Percentiles rank a stretch among this genome's conserved stretches.
Evolutionary conservation across 2,329 filamentous ascomycete species (phyloP).

Genomic region (Calonectria hongkongensis): DNA sequence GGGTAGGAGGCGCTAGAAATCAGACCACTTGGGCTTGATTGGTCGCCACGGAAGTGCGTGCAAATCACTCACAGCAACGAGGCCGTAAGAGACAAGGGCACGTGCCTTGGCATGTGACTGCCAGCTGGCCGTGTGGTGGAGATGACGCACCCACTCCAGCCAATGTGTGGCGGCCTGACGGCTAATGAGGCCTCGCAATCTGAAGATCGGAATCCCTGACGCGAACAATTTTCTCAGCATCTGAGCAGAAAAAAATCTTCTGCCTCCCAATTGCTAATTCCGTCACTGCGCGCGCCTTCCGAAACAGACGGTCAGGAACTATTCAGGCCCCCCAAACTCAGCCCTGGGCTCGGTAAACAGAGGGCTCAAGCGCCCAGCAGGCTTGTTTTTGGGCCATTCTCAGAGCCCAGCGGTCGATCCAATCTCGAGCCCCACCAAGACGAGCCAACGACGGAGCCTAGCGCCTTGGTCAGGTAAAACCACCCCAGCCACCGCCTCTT

Average conservation of each 20-base stretch:
- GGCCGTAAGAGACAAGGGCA: slow-evolving; percentile 39
- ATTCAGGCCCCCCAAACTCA: slow-evolving; percentile 15
- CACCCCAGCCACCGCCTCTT: slow-evolving; percentile 56
- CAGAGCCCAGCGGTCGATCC: slow-evolving; percentile 46
- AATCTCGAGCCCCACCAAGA: slow-evolving; percentile 49
- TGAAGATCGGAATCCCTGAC: slow-evolving; percentile 27
- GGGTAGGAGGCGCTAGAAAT: slow-evolving; percentile 27
- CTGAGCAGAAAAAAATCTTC: background rate
- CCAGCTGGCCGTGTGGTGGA: slow-evolving; percentile 55
- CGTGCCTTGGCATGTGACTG: slow-evolving; percentile 55
- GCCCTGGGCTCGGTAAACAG: slow-evolving; percentile 25
- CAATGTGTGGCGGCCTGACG: slow-evolving; percentile 55
- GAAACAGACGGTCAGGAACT: slow-evolving; percentile 8
- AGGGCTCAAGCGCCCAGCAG: slow-evolving; percentile 29
- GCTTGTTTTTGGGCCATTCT: slow-evolving; percentile 16
- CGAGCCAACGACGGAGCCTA: slow-evolving; percentile 50
- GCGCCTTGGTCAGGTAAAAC: slow-evolving; percentile 44
- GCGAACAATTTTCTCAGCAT: slow-evolving; percentile 18
- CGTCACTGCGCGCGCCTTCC: slow-evolving; percentile 6
- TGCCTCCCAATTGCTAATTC: slow-evolving; percentile 8
- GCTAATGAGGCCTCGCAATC: slow-evolving; percentile 32
- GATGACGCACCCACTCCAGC: slow-evolving; percentile 48
- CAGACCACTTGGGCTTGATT: slow-evolving; percentile 8
- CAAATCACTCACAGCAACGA: slow-evolving; percentile 7
- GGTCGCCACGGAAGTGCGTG: background rate